These are phyloP conservation scores for Grigorovia humatica DNA, from an alignment of 805 yeast genomes.

Conservation along the genomic window DNA sequence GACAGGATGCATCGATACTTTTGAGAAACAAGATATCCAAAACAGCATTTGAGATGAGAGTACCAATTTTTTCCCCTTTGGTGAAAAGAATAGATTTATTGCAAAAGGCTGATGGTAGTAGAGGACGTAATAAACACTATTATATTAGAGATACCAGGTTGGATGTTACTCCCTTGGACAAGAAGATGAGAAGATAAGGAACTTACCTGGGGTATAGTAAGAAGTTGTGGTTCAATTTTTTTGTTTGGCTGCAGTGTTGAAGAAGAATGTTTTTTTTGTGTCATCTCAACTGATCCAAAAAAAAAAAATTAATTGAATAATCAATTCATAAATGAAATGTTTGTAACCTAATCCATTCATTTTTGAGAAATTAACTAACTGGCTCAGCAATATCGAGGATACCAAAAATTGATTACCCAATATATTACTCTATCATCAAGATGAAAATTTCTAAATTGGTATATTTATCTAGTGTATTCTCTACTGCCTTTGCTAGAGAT, in stretches of 20 bases:
- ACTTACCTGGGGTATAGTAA: not conserved
- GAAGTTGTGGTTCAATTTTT: not conserved
- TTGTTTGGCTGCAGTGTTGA: not conserved
- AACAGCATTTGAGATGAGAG: constrained; percentile 75
- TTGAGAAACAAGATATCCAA: constrained; percentile 74
- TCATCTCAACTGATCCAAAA: no score
- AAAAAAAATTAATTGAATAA: no score
- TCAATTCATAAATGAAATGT: no score
- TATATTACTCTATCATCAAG: not conserved
- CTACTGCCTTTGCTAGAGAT: constrained; percentile 8
- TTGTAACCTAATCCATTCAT: no score
- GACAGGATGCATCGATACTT: constrained; percentile 56
- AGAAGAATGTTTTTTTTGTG: no score
- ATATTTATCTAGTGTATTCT: not conserved
- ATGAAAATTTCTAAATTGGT: not conserved
- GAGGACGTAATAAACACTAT: constrained; percentile 77
- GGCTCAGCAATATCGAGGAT: no score
- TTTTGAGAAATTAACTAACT: no score
- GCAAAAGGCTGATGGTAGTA: constrained; percentile 50
- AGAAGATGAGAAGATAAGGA: constrained; percentile 16
- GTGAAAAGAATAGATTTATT: constrained; percentile 68
- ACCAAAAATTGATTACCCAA: no score
- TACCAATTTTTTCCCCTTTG: constrained; percentile 73
- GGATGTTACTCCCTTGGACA: constrained; percentile 64
- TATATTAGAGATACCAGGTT: constrained; percentile 72